These are phyloP conservation scores for Metschnikowia gruessii DNA, from an alignment of 805 yeast species.

Conservation along the genomic window DNA sequence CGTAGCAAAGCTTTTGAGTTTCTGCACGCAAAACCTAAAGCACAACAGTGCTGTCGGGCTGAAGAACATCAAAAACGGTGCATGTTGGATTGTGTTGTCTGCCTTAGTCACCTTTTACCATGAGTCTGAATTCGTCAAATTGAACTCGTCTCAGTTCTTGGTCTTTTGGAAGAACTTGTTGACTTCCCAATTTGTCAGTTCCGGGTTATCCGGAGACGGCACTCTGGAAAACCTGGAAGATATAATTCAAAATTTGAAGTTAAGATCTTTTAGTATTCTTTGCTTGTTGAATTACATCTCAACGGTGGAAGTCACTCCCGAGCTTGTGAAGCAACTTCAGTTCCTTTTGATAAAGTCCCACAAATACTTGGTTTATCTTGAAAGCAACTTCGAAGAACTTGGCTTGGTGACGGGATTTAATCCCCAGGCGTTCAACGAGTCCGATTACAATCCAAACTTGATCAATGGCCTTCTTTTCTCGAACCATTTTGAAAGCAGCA, in stretches of 20 bases:
- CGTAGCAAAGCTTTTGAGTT: constrained; percentile 41
- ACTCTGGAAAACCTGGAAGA: constrained; percentile 24
- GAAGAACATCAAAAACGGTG: constrained; percentile 26
- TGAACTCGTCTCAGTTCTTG: constrained; percentile 43
- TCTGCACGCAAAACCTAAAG: constrained; percentile 44
- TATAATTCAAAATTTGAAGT: constrained; percentile 33
- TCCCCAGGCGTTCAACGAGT: constrained; percentile 27
- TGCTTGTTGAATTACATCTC: constrained; percentile 40
- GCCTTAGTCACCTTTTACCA: constrained; percentile 40
- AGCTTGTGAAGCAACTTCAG: constrained; percentile 40
- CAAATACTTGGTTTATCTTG: constrained; percentile 40
- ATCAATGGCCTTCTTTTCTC: constrained; percentile 31
- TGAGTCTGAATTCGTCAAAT: constrained; percentile 41
- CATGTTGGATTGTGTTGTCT: constrained; percentile 43
- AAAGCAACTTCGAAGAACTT: constrained; percentile 32
- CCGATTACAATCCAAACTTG: constrained; percentile 28
- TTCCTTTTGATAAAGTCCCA: constrained; percentile 40
- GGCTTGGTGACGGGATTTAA: constrained; percentile 36
- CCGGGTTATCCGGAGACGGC: constrained; percentile 17
- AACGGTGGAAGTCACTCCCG: constrained; percentile 39
- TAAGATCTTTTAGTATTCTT: constrained; percentile 37
- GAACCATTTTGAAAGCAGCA: constrained; percentile 20
- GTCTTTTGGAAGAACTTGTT: constrained; percentile 45
- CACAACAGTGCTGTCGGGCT: constrained; percentile 28
- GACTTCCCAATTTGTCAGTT: constrained; percentile 39